Conservation (phyloP, 2,329 filamentous ascomycete species). For the Alternaria hordeiaustralica region DNA sequence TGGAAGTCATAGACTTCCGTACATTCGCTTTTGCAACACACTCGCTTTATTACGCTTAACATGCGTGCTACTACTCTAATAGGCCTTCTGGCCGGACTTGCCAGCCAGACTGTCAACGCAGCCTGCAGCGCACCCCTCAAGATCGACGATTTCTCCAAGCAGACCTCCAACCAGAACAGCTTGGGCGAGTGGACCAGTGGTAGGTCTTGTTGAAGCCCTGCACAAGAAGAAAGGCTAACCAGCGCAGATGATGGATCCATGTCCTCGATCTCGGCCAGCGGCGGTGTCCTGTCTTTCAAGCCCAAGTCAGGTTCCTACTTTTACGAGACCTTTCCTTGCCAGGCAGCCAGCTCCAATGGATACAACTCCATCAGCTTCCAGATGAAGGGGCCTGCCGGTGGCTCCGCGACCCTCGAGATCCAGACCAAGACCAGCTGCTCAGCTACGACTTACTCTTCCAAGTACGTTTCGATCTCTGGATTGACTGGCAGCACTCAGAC, state of each 20-base stretch:
- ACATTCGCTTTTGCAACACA: conserved; percentile 46
- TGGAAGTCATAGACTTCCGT: conserved; percentile 46
- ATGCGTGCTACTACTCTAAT: conserved; percentile 43
- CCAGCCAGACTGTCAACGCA: conserved; percentile 34
- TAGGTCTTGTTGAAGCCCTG: conserved; percentile 9
- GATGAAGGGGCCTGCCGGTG: conserved; percentile 54
- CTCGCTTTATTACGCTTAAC: conserved; percentile 32
- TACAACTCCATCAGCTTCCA: conserved; percentile 59
- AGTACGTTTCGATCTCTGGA: conserved; percentile 53
- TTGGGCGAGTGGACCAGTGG: conserved; percentile 47
- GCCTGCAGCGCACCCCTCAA: conserved; percentile 46
- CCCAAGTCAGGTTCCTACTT: conserved; percentile 59
- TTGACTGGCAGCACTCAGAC: conserved; percentile 60
- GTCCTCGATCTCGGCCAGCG: conserved; percentile 51
- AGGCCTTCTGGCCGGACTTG: conserved; percentile 41
- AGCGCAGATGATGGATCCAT: conserved; percentile 59
- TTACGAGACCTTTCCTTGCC: conserved; percentile 61
- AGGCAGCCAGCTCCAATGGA: conserved; percentile 53
- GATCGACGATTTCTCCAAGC: conserved; percentile 50
- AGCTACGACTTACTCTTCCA: conserved; percentile 52
- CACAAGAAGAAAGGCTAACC: conserved; percentile 10
- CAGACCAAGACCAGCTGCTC: conserved; percentile 57
- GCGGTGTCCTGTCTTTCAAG: conserved; percentile 59
- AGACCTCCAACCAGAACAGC: conserved; percentile 45
- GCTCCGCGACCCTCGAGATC: conserved; percentile 54